phyloP scores from a whole-genome alignment of 257 asterid genomes.

The Nicotiana benthamiana region DNA sequence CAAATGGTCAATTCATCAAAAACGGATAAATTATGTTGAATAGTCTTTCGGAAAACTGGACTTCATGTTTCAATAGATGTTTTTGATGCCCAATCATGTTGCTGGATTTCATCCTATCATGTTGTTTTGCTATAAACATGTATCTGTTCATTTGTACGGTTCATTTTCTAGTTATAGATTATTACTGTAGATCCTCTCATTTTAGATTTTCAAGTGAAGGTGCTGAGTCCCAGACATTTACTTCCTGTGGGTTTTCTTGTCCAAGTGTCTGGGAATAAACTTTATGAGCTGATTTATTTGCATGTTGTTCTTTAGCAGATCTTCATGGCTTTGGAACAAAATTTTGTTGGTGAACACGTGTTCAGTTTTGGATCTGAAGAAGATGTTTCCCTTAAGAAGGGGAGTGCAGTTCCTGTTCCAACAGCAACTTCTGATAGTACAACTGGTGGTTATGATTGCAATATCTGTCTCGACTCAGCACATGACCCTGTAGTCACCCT shows the following conservation, averaged over 20 bases:
- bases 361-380: conserved; percentile 31
- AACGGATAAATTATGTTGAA: not conserved
- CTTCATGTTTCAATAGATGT: not conserved
- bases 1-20: not conserved
- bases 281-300: not conserved
- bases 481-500: conserved; percentile 79
- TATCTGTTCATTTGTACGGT: not conserved
- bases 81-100: not conserved
- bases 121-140: not conserved
- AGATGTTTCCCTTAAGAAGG: conserved; percentile 33
- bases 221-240: not conserved
- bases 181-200: not conserved
- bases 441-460: conserved; percentile 70
- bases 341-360: conserved; percentile 28
- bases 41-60: not conserved
- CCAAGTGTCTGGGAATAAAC: not conserved
- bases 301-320: conserved; percentile 29
- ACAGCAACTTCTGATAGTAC: conserved; percentile 32
- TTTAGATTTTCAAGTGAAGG: not conserved
- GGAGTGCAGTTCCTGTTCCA: conserved; percentile 24
- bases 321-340: conserved; percentile 46
- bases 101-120: not conserved
- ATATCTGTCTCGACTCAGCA: conserved; percentile 72
- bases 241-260: not conserved
- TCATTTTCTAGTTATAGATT: not conserved